phyloP scores from a whole-genome alignment of 768 basidiomycete genomes.

The Leucocoprinus leucothites region DNA sequence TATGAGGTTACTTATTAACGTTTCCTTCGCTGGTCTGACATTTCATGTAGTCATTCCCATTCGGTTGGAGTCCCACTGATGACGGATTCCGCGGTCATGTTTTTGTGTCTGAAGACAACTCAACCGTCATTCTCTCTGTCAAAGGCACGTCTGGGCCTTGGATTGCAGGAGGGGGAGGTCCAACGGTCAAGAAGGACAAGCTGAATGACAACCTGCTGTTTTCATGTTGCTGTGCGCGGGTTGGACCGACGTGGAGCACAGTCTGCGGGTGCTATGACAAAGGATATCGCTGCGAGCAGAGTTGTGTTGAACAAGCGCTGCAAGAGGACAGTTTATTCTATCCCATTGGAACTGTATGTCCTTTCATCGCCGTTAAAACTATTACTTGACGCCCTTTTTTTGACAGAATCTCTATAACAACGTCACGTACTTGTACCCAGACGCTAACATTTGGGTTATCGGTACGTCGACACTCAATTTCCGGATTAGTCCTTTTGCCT shows the following conservation, averaged over 20 bases:
- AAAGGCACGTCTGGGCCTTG: constrained; percentile 90
- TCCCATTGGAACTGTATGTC: constrained; percentile 73
- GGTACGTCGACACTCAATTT: background rate
- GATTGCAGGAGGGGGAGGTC: constrained; percentile 67
- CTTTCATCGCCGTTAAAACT: background rate
- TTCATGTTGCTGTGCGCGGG: constrained; percentile 93
- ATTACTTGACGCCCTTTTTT: background rate
- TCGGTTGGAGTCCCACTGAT: constrained; percentile 89
- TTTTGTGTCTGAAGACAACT: constrained; percentile 80
- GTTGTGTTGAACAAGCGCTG: constrained; percentile 77
- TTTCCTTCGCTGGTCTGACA: background rate
- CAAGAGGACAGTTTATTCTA: constrained; percentile 86
- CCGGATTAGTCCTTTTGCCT: background rate
- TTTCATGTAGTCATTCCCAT: constrained; percentile 52
- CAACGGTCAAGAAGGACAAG: constrained; percentile 87
- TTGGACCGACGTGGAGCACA: constrained; percentile 92
- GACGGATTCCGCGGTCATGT: constrained; percentile 92
- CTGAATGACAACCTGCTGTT: constrained; percentile 94
- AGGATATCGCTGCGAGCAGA: constrained; percentile 71
- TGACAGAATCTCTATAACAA: constrained; percentile 88
- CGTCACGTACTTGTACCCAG: constrained; percentile 85
- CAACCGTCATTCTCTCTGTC: constrained; percentile 82
- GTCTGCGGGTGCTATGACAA: constrained; percentile 88
- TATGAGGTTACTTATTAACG: constrained; percentile 23
- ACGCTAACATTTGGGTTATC: constrained; percentile 85